Percentiles rank a stretch among this genome's conserved stretches.
These are phyloP conservation scores for Candida freyschussii DNA, from an alignment of 1,139 yeast genomes.

Conservation along the genomic window DNA sequence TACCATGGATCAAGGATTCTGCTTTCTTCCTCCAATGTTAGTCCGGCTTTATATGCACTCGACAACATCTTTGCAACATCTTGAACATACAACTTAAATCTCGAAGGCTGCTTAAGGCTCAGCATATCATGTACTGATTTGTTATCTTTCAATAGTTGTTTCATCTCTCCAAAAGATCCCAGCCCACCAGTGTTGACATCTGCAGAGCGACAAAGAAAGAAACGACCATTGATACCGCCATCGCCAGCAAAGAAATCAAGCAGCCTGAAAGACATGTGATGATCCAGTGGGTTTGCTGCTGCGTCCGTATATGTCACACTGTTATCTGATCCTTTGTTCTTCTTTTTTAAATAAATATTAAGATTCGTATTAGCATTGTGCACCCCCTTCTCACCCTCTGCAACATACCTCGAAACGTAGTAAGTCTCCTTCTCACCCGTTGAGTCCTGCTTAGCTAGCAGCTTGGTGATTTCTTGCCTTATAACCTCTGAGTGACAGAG, in stretches of 20 bases:
- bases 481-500: conserved; percentile 40
- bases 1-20: conserved; percentile 32
- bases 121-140: conserved; percentile 16
- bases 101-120: conserved; percentile 30
- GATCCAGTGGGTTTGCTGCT: conserved; percentile 37
- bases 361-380: conserved; percentile 12
- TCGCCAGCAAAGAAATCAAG: conserved; percentile 44
- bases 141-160: conserved; percentile 13
- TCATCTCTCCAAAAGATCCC: conserved; percentile 15
- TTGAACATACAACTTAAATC: conserved; percentile 47
- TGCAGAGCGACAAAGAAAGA: conserved; percentile 41
- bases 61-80: conserved; percentile 39
- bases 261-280: conserved; percentile 37
- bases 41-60: conserved; percentile 15
- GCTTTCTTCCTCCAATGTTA: conserved; percentile 4
- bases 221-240: conserved; percentile 44
- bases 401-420: conserved; percentile 37
- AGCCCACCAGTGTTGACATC: conserved; percentile 39
- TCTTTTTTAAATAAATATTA: conserved; percentile 14
- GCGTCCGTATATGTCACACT: conserved; percentile 35
- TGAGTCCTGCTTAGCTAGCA: conserved; percentile 36
- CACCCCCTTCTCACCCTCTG: conserved; percentile 20
- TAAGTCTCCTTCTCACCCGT: conserved; percentile 38
- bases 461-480: conserved; percentile 34
- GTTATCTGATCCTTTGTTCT: conserved; percentile 8